Evolutionary conservation across 176 grass and related monocot genomes (phyloP).

Genomic region (Oryza officinalis): DNA sequence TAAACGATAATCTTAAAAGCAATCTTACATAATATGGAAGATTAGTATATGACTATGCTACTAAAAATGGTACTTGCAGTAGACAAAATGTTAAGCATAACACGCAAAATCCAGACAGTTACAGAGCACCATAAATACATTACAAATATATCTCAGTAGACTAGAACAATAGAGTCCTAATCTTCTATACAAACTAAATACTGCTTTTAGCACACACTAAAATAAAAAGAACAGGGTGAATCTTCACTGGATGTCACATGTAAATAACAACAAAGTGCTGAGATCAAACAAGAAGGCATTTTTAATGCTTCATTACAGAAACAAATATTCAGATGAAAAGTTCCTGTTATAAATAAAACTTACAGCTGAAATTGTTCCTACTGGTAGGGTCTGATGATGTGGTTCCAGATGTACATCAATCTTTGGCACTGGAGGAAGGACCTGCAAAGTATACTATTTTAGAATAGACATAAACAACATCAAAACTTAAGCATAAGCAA

Average conservation of each 20-base stretch:
- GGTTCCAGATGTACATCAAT: slow-evolving; percentile 67
- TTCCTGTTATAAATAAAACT: slow-evolving; percentile 21
- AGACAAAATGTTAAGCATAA: background rate
- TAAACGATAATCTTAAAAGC: background rate
- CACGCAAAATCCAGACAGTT: background rate
- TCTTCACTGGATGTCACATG: slow-evolving; percentile 17
- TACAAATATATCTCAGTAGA: background rate
- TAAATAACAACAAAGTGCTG: background rate
- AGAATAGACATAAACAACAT: slow-evolving; percentile 13
- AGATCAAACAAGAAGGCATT: background rate
- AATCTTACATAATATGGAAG: slow-evolving; percentile 1
- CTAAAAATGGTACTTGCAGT: background rate
- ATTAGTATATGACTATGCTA: background rate
- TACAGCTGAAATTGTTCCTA: slow-evolving; percentile 79
- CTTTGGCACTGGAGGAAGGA: slow-evolving; percentile 76
- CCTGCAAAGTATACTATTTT: slow-evolving; percentile 44
- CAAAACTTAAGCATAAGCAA: background rate
- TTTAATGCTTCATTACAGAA: background rate
- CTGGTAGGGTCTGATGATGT: slow-evolving; percentile 75
- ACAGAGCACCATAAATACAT: background rate
- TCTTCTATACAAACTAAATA: background rate
- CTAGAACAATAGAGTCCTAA: background rate
- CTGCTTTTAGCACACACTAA: slow-evolving; percentile 1
- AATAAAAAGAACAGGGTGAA: background rate
- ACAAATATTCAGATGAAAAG: background rate